These are phyloP conservation scores for Trichophyton schoenleinii DNA, from an alignment of 2,329 filamentous ascomycete species.

Conservation along the genomic window DNA sequence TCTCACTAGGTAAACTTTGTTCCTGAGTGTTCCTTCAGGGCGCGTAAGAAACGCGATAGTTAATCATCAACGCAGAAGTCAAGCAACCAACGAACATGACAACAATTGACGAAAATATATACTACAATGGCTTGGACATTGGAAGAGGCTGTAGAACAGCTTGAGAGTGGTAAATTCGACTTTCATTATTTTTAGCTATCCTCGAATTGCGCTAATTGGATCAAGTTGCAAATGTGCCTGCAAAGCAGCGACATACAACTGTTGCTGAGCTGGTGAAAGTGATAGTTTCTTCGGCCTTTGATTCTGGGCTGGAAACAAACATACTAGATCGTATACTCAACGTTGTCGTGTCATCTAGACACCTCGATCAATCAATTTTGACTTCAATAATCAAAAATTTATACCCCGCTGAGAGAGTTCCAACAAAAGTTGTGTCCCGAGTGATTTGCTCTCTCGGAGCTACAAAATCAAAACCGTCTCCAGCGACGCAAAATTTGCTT, in stretches of 20 bases:
- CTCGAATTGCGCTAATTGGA: background rate
- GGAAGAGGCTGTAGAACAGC: conserved; percentile 12
- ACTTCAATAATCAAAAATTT: conserved; percentile 58
- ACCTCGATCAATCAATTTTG: conserved; percentile 64
- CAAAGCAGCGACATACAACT: conserved; percentile 52
- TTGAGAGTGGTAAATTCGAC: conserved; percentile 13
- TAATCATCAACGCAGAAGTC: background rate
- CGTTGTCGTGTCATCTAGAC: conserved; percentile 52
- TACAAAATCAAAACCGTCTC: conserved; percentile 60
- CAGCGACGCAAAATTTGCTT: conserved; percentile 56
- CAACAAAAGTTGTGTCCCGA: conserved; percentile 48
- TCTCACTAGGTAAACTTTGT: background rate
- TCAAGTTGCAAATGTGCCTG: conserved; percentile 35
- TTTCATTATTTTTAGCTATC: background rate
- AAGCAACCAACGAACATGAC: background rate
- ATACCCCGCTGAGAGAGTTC: conserved; percentile 58
- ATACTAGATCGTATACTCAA: conserved; percentile 53
- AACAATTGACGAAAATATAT: background rate
- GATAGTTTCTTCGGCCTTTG: conserved; percentile 51
- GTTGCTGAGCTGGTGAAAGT: conserved; percentile 53
- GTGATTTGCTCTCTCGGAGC: conserved; percentile 65
- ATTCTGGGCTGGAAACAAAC: conserved; percentile 51
- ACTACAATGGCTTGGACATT: conserved; percentile 4
- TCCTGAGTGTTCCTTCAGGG: background rate
- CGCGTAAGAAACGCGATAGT: background rate